Evolutionary conservation across 768 basidiomycete genomes (phyloP).

Genomic region (Calvatia gigantea): DNA sequence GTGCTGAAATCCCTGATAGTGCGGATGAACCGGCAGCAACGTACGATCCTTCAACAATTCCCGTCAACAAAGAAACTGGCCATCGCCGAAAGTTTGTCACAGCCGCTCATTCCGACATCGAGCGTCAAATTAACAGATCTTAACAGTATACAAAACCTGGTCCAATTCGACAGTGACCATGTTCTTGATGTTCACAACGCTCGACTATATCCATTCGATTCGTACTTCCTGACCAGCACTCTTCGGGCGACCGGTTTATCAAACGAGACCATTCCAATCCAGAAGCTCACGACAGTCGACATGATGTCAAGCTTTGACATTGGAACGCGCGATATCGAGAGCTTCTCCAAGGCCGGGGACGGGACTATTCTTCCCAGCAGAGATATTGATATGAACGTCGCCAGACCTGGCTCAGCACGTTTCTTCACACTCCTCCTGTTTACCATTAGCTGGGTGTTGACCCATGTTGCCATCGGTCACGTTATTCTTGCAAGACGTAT

Average conservation of each 20-base stretch:
- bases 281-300: slow-evolving; percentile 37
- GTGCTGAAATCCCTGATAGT: slow-evolving; percentile 19
- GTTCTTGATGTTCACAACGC: slow-evolving; percentile 53
- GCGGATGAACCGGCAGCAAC: slow-evolving; percentile 30
- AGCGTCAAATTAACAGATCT: not conserved
- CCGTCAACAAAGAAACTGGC: slow-evolving; percentile 36
- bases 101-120: not conserved
- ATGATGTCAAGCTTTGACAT: slow-evolving; percentile 46
- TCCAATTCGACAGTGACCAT: slow-evolving; percentile 56
- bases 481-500: slow-evolving; percentile 39
- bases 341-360: slow-evolving; percentile 16
- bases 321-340: slow-evolving; percentile 34
- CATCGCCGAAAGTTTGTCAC: slow-evolving; percentile 37
- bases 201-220: slow-evolving; percentile 56
- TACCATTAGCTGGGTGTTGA: slow-evolving; percentile 46
- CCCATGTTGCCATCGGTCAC: slow-evolving; percentile 48
- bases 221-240: slow-evolving; percentile 46
- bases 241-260: slow-evolving; percentile 35
- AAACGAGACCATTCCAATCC: slow-evolving; percentile 39
- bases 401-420: slow-evolving; percentile 41
- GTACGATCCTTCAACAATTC: slow-evolving; percentile 47
- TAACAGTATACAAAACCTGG: slow-evolving; percentile 47
- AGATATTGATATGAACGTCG: slow-evolving; percentile 43
- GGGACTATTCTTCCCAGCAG: slow-evolving; percentile 25
- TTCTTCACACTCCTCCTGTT: slow-evolving; percentile 45